Base-by-base conservation (phyloP, 2,329 filamentous ascomycete genomes). In the Penicillium sp. region DNA sequence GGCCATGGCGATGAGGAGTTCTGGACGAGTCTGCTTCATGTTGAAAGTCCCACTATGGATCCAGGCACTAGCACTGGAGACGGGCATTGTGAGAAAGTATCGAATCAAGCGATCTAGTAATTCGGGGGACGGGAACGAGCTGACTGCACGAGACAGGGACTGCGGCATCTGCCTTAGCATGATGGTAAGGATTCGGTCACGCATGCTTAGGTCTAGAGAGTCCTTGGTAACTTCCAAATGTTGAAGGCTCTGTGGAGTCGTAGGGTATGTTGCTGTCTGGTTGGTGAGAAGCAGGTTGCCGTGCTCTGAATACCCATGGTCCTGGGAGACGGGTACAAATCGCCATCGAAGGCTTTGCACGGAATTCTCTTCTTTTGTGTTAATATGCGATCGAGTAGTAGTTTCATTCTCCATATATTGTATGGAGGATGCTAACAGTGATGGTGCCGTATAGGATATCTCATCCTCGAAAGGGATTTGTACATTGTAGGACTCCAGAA, bases 81-180 rank as follows among this genome's bases (percentile, higher is more conserved):
- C 0, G 61, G 65, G 0, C 55, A 43, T 38, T 26, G 51, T 63
- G 0, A 72, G 38, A 21, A 66, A 72, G n/a, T 64, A 69, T 46
- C 72, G 68, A 0, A 74, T 59, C 0, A 74, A 58, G 0, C 64
- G 66, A 12, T 73, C 67, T 6, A 74, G 55, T 3, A 73, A 55
- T 26, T 74, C 68, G 0, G 65, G 62, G 0, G 66, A 69, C 0
- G 72, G 72, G 14, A 74, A 74, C 0, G 68, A 71, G n/a, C n/a
- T n/a, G n/a, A n/a, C n/a, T n/a, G n/a, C n/a, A n/a, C n/a, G n/a
- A n/a, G n/a, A n/a, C n/a, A n/a, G n/a, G 4, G 46, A 51, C 18
- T 48, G 45, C 38, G 49, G 55, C 43, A 58, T 24, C 14, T 58
- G 56, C 5, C 51, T 23, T 14, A 58, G 35, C 33, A 54, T 38